phyloP scores from a whole-genome alignment of 108 stramenopile genomes.

The Pseudonitzschia multistriata region DNA sequence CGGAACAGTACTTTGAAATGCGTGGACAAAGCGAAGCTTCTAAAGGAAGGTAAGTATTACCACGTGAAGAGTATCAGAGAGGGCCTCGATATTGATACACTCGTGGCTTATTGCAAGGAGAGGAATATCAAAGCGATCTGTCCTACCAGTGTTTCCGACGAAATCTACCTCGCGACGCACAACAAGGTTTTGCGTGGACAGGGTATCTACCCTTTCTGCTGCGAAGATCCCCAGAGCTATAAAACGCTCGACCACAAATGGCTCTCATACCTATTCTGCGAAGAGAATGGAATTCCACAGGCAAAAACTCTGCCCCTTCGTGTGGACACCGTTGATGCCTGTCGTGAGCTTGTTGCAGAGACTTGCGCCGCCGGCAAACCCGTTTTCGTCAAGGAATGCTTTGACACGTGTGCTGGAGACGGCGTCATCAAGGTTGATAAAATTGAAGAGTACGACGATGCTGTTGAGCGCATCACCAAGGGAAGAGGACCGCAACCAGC shows the following conservation, averaged over 20 bases:
- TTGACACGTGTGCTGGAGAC: constrained; percentile 1
- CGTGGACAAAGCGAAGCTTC: not conserved
- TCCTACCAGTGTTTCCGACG: constrained; percentile 2
- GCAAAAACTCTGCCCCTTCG: not conserved
- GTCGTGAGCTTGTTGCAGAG: constrained; percentile 2
- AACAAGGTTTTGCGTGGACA: not conserved
- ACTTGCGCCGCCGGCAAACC: not conserved
- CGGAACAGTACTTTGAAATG: not conserved
- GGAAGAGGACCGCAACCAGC: not conserved
- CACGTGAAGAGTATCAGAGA: not conserved
- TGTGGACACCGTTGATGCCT: constrained; percentile 5
- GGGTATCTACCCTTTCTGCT: not conserved
- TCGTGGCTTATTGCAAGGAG: constrained; percentile 6
- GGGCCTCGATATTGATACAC: not conserved
- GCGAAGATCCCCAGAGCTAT: constrained; percentile 6
- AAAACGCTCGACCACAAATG: constrained; percentile 6
- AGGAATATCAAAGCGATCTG: not conserved
- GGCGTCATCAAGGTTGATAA: constrained; percentile 10
- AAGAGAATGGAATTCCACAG: constrained; percentile 5
- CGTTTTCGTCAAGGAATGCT: constrained; percentile 4
- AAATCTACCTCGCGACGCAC: not conserved
- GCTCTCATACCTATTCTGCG: not conserved
- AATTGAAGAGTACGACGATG: not conserved
- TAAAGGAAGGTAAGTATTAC: constrained; percentile 3
- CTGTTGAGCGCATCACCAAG: not conserved